Evolutionary conservation across 2,329 filamentous ascomycete genomes (phyloP).

Genomic region (Microsporum audouinii): DNA sequence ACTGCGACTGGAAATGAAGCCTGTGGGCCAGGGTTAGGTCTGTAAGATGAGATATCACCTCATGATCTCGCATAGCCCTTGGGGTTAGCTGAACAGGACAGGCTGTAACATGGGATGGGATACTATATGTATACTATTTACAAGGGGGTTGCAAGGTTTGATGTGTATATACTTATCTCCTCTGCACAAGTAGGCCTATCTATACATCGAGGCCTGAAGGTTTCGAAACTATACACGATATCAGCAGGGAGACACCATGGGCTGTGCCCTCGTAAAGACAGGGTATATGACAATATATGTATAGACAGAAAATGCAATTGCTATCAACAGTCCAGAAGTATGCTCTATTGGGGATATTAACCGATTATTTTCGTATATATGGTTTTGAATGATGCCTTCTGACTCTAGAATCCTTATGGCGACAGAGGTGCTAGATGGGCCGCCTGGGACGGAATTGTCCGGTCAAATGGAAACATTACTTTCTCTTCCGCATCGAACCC

Average conservation of each 20-base stretch:
- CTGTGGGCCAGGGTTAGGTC: background rate
- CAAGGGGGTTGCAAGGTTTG: background rate
- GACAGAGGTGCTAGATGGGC: background rate
- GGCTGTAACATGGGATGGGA: background rate
- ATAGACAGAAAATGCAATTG: background rate
- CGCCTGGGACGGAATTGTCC: background rate
- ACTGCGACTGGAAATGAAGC: background rate
- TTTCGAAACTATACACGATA: background rate
- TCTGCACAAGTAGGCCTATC: background rate
- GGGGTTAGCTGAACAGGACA: background rate
- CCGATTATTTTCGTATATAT: conserved; percentile 1
- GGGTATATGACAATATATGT: background rate
- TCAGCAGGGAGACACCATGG: background rate
- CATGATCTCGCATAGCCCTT: background rate
- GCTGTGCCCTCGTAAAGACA: background rate
- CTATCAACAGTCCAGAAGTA: background rate
- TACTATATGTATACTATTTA: background rate
- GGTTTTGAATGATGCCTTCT: background rate
- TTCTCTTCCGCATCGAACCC: conserved; percentile 12
- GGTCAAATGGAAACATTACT: conserved; percentile 4
- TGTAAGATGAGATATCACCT: background rate
- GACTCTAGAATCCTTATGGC: background rate
- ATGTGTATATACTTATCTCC: background rate
- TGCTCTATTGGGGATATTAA: background rate
- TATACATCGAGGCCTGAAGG: background rate